These are phyloP conservation scores for Penicillium digitatum DNA, from an alignment of 2,329 filamentous ascomycete species.

Conservation along the genomic window DNA sequence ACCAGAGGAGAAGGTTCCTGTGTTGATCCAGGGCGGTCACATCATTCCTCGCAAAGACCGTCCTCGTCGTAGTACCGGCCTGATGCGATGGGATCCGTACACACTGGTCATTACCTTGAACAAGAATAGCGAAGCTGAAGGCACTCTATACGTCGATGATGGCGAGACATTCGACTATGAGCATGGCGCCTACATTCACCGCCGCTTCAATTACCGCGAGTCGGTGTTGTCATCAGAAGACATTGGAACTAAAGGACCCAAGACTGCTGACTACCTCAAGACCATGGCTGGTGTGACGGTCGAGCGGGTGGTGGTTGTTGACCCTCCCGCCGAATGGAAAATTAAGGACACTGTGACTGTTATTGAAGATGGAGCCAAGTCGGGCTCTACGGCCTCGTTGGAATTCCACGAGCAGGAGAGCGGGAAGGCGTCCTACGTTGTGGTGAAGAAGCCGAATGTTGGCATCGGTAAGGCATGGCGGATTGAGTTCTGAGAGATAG, in stretches of 20 bases:
- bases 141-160: conserved; percentile 86
- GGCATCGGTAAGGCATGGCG: conserved; percentile 62
- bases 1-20: conserved; percentile 78
- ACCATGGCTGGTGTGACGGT: conserved; percentile 72
- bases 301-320: conserved; percentile 80
- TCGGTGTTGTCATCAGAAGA: conserved; percentile 67
- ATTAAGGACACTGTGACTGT: conserved; percentile 55
- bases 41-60: conserved; percentile 86
- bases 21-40: conserved; percentile 90
- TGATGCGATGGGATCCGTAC: conserved; percentile 95
- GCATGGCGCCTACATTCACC: conserved; percentile 81
- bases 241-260: conserved; percentile 56
- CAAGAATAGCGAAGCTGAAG: conserved; percentile 67
- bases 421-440: conserved; percentile 58
- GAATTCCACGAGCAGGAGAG: conserved; percentile 52
- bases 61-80: conserved; percentile 74
- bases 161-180: conserved; percentile 89
- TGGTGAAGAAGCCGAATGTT: conserved; percentile 61
- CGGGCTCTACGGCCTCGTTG: conserved; percentile 51
- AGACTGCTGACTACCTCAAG: conserved; percentile 72
- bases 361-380: conserved; percentile 45
- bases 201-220: conserved; percentile 64
- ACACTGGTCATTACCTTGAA: conserved; percentile 76
- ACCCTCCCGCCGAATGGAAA: conserved; percentile 70
- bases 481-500: conserved; percentile 49